phyloP scores from a whole-genome alignment of 306 rosid genomes.

The Cucumis melo region DNA sequence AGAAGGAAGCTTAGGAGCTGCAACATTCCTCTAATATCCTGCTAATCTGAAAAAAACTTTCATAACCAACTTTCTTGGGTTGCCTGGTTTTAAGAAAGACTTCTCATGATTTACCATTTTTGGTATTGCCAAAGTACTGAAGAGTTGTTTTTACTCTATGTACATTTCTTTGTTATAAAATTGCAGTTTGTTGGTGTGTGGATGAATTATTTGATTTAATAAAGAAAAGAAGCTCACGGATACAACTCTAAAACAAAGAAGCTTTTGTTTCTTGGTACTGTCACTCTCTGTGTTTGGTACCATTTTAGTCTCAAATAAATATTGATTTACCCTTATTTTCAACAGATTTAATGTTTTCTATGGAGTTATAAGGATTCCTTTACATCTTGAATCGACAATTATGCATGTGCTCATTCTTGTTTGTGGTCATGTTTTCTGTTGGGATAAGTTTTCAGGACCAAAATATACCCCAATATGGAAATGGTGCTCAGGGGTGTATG shows the following conservation, averaged over 20 bases:
- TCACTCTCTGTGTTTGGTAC: neutral
- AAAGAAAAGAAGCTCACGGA: neutral
- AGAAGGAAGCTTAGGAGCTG: neutral
- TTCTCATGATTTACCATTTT: neutral
- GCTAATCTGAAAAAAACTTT: neutral
- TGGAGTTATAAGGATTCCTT: neutral
- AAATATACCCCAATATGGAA: neutral
- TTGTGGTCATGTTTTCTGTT: neutral
- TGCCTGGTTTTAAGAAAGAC: neutral
- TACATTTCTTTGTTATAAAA: neutral
- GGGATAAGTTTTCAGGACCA: neutral
- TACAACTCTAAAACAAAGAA: neutral
- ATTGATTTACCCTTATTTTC: neutral
- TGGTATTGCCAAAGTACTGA: neutral
- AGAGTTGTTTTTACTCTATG: neutral
- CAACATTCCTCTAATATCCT: neutral
- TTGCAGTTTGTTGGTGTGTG: neutral
- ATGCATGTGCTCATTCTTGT: neutral
- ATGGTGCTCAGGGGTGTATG: neutral
- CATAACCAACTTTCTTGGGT: neutral
- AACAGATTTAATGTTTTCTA: neutral
- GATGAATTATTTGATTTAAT: neutral
- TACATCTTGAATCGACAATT: neutral
- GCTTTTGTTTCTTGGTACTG: neutral
- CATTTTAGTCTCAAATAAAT: neutral